Evolutionary conservation across 129 eudicot species (phyloP), one percentile per base, ranked within the genome.

Genomic region (Flaveria trinervia): DNA sequence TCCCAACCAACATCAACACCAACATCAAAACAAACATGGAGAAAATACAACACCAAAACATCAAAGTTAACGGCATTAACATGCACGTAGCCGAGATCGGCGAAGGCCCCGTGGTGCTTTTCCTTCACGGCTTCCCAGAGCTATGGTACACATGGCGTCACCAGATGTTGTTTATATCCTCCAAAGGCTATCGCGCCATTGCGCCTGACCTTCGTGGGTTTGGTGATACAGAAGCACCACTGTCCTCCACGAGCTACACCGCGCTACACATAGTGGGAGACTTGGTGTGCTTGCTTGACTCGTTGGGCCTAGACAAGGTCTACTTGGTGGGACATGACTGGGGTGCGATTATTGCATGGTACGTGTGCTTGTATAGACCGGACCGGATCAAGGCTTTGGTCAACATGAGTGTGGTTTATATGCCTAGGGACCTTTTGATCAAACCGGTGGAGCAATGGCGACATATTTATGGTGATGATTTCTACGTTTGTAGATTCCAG

Each of bases 111-210:
- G 77, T 85, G 2, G 79, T 93, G 67, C 87, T 93, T 12, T 81
- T 93, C 76, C 74, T 93, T 83, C 96, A 93, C 51, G 98, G 98
- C 66, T 93, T 90, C 89, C 97, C 98, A 0, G 96, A 93, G 69
- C 84, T 88, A 46, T 90, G 97, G 97, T 93, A 93, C 89, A 65
- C 95, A 0, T 88, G 98, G 97, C 98, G 98, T 75, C 96, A 93
- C 86, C 98, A 93, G 81, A 80, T 93, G 87, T 66, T 87, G 39
- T 77, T 14, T 25, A 84, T 90, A 13, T 84, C 98, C 36, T 80
- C 92, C 72, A 79, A 74, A 36, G 98, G 98, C 59, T 93, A 84
- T 81, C 89, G 86, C 13, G 85, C 87, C 51, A 84, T 90, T 23
- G 97, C 98, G 9, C 97, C 97, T 9, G 98, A 93, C 74, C 92